phyloP scores from a whole-genome alignment of 768 basidiomycete genomes.

The Bullera alba region DNA sequence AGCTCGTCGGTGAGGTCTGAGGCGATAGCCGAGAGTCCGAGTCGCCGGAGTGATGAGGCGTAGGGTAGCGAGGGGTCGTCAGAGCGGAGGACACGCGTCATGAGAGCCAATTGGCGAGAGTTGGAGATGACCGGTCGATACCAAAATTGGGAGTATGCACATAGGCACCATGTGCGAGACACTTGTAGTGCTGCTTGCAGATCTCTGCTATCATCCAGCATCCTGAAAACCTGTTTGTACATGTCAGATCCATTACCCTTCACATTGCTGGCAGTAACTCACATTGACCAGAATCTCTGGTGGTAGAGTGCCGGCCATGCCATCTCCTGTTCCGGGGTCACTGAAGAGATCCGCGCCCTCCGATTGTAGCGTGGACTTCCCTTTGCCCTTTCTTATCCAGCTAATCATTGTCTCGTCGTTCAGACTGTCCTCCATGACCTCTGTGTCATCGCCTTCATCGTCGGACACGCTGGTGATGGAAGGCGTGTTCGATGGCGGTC shows the following conservation, averaged over 20 bases:
- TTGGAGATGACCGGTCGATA: slow-evolving; percentile 74
- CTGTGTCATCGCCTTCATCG: slow-evolving; percentile 16
- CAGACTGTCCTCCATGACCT: neutral
- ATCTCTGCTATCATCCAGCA: slow-evolving; percentile 67
- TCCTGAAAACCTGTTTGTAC: slow-evolving; percentile 59
- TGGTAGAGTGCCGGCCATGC: slow-evolving; percentile 52
- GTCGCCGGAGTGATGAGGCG: slow-evolving; percentile 74
- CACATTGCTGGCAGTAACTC: slow-evolving; percentile 4
- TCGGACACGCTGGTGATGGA: slow-evolving; percentile 22
- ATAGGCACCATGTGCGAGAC: slow-evolving; percentile 88
- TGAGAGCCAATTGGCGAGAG: slow-evolving; percentile 63
- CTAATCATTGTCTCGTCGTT: slow-evolving; percentile 10
- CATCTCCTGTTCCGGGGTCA: slow-evolving; percentile 1
- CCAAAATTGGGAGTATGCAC: slow-evolving; percentile 91
- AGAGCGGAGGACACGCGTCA: slow-evolving; percentile 60
- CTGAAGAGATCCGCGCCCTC: neutral
- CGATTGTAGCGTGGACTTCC: slow-evolving; percentile 3
- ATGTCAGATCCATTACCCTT: neutral
- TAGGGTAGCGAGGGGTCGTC: slow-evolving; percentile 77
- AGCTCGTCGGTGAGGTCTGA: slow-evolving; percentile 65
- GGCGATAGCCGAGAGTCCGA: slow-evolving; percentile 75
- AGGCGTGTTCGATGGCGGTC: slow-evolving; percentile 12
- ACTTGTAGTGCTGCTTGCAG: slow-evolving; percentile 71
- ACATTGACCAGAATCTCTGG: slow-evolving; percentile 82
- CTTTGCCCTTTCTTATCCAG: slow-evolving; percentile 12